phyloP scores from a whole-genome alignment of 352 stramenopile species.

The Thraustochytrium sp. region DNA sequence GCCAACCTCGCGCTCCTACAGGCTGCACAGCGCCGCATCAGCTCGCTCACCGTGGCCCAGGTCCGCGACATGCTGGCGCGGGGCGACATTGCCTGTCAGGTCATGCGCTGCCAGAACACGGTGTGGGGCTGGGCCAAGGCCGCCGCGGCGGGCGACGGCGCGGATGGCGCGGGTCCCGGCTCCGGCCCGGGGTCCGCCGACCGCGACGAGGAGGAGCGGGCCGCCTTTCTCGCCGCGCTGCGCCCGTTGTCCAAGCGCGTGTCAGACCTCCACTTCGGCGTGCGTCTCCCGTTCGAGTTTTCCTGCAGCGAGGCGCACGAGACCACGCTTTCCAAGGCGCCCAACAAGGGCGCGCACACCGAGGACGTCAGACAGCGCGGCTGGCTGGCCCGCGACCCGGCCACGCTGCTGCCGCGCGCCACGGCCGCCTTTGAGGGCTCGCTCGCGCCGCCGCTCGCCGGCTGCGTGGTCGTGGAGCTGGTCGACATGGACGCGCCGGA shows the following conservation, averaged over 20 bases:
- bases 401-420: not conserved
- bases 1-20: no score
- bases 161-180: no score
- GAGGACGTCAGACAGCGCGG: not conserved
- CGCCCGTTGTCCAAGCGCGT: not conserved
- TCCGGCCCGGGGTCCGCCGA: not conserved
- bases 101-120: not conserved
- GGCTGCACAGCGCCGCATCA: not conserved
- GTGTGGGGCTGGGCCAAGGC: not conserved
- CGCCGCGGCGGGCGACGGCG: no score
- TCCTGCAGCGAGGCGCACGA: not conserved
- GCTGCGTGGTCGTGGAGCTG: constrained; percentile 27
- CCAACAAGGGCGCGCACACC: not conserved
- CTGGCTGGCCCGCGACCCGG: not conserved
- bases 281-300: not conserved
- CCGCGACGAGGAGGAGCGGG: not conserved
- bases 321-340: not conserved
- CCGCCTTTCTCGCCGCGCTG: not conserved
- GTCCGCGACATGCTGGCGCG: no score
- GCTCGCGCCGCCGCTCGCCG: not conserved
- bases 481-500: not conserved
- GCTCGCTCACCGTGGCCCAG: not conserved
- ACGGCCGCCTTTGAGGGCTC: not conserved
- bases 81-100: not conserved
- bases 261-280: not conserved